phyloP scores from a whole-genome alignment of 2,329 filamentous ascomycete species.

The Lizonia empirigonia region DNA sequence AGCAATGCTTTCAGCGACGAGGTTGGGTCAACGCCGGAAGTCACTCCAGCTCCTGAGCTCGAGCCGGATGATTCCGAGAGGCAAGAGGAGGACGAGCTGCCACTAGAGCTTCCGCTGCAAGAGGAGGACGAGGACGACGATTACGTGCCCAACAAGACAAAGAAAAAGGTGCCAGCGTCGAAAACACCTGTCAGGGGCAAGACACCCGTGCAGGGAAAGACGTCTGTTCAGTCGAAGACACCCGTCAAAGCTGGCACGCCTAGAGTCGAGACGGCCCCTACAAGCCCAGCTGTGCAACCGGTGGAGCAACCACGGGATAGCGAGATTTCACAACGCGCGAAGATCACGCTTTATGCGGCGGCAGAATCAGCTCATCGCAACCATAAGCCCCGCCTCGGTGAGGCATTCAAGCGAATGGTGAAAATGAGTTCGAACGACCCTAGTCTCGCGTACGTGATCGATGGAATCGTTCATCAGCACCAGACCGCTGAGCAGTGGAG shows the following conservation, averaged over 20 bases:
- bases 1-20: slow-evolving; percentile 49
- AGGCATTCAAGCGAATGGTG: slow-evolving; percentile 53
- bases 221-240: slow-evolving; percentile 32
- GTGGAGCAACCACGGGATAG: slow-evolving; percentile 19
- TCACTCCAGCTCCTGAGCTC: slow-evolving; percentile 48
- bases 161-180: slow-evolving; percentile 39
- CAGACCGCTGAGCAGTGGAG: slow-evolving; percentile 47
- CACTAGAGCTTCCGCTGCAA: slow-evolving; percentile 37
- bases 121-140: slow-evolving; percentile 56
- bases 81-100: slow-evolving; percentile 46
- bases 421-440: slow-evolving; percentile 48
- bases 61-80: slow-evolving; percentile 49
- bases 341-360: slow-evolving; percentile 51
- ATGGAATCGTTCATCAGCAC: slow-evolving; percentile 51
- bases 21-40: slow-evolving; percentile 54
- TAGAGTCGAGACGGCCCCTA: slow-evolving; percentile 23
- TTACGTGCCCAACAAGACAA: slow-evolving; percentile 47
- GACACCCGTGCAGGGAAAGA: slow-evolving; percentile 43
- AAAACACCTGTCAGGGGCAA: slow-evolving; percentile 47
- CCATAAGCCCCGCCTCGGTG: slow-evolving; percentile 34
- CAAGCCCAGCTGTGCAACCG: slow-evolving; percentile 25
- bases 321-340: slow-evolving; percentile 34
- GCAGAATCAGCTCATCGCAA: slow-evolving; percentile 48
- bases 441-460: slow-evolving; percentile 48
- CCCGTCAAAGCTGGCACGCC: slow-evolving; percentile 35